A percentile compares a stretch with the other conserved stretches of the same genome.
These are phyloP conservation scores for Drechslerella stenobrocha DNA, from an alignment of 2,329 filamentous ascomycete genomes.

Conservation along the genomic window DNA sequence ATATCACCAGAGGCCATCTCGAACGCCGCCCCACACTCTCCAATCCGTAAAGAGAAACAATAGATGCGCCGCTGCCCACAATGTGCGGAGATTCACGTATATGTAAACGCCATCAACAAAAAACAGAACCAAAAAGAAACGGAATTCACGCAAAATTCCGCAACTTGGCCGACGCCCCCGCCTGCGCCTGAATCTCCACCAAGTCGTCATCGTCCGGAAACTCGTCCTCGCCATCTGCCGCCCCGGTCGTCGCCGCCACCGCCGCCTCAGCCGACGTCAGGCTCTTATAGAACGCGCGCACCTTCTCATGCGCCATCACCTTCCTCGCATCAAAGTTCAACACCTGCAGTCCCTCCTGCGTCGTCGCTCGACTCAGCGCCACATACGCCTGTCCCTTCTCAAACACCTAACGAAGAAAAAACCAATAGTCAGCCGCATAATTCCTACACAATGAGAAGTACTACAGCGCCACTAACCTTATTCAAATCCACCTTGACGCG, in stretches of 20 bases:
- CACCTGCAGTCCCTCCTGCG: slow-evolving; percentile 83
- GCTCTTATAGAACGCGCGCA: slow-evolving; percentile 81
- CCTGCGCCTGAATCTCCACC: slow-evolving; percentile 7
- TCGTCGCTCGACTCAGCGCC: slow-evolving; percentile 87
- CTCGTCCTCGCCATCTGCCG: slow-evolving; percentile 53
- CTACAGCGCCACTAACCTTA: slow-evolving; percentile 58
- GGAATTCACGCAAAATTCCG: slow-evolving; percentile 27
- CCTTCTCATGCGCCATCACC: slow-evolving; percentile 89
- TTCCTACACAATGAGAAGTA: not conserved
- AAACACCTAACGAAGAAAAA: too few species aligned
- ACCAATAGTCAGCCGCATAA: not conserved
- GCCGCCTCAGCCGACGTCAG: slow-evolving; percentile 71
- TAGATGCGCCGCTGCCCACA: slow-evolving; percentile 7
- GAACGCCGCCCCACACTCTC: too few species aligned
- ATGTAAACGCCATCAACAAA: slow-evolving; percentile 4
- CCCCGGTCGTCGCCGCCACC: slow-evolving; percentile 30
- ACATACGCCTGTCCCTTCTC: slow-evolving; percentile 98
- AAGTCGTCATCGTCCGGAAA: slow-evolving; percentile 53
- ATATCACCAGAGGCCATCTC: too few species aligned
- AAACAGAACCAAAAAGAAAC: slow-evolving; percentile 3
- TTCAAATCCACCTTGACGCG: slow-evolving; percentile 92
- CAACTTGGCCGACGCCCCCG: slow-evolving; percentile 13
- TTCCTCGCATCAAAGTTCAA: slow-evolving; percentile 83
- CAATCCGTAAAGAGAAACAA: slow-evolving; percentile 3
- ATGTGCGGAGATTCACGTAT: slow-evolving; percentile 28